A percentile compares a stretch with the other conserved stretches of the same genome.
Evolutionary conservation across 208 protist genomes (phyloP).

Genomic region (Trypanosoma platydactyli): DNA sequence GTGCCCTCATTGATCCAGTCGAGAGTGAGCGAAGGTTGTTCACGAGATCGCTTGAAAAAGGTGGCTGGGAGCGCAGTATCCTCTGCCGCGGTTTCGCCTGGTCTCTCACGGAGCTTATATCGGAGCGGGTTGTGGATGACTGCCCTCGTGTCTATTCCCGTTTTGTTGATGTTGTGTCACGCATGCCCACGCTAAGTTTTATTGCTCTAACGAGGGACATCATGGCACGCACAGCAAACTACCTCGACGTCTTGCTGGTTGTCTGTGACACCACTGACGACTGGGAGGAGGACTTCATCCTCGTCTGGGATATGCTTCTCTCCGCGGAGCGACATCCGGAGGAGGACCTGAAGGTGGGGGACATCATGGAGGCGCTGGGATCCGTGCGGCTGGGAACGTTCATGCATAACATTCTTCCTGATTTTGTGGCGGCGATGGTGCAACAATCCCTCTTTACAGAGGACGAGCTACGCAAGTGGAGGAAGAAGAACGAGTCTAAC

Average conservation of each 20-base stretch:
- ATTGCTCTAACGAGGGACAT: slow-evolving; percentile 58
- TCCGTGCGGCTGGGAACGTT: slow-evolving; percentile 54
- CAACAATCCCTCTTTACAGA: slow-evolving; percentile 31
- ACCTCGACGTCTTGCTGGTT: slow-evolving; percentile 73
- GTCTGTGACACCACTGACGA: slow-evolving; percentile 40
- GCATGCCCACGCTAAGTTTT: slow-evolving; percentile 52
- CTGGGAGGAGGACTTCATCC: slow-evolving; percentile 82
- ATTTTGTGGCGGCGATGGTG: slow-evolving; percentile 75
- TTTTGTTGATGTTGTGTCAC: slow-evolving; percentile 50
- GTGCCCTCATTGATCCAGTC: slow-evolving; percentile 38
- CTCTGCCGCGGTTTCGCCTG: slow-evolving; percentile 77
- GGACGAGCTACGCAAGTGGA: slow-evolving; percentile 35
- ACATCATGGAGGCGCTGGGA: slow-evolving; percentile 56
- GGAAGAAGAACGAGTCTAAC: slow-evolving; percentile 33
- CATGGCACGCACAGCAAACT: slow-evolving; percentile 79
- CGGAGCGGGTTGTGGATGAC: slow-evolving; percentile 60
- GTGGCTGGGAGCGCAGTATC: slow-evolving; percentile 48
- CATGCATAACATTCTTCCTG: slow-evolving; percentile 68
- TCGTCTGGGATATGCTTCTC: slow-evolving; percentile 62
- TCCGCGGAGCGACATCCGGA: slow-evolving; percentile 29
- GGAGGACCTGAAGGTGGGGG: slow-evolving; percentile 14
- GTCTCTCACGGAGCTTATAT: slow-evolving; percentile 70
- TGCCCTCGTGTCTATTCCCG: slow-evolving; percentile 63
- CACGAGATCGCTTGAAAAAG: slow-evolving; percentile 42
- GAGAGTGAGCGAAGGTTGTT: slow-evolving; percentile 58